These are phyloP conservation scores for Aegle marmelos DNA, from an alignment of 345 rosid species.

Conservation along the genomic window DNA sequence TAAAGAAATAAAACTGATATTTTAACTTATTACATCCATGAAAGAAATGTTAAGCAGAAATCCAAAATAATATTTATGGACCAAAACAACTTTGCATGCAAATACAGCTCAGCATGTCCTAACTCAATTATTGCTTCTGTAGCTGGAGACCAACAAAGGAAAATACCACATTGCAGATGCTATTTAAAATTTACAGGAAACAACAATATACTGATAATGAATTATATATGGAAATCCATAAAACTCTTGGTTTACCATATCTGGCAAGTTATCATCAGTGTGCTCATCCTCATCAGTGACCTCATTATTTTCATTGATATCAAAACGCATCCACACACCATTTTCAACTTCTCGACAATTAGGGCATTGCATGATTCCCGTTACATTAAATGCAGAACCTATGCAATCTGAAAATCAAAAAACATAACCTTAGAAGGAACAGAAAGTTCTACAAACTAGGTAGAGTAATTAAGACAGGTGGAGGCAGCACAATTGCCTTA, in stretches of 20 bases:
- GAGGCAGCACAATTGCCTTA: background rate
- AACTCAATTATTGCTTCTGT: background rate
- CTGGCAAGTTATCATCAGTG: background rate
- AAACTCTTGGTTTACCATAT: constrained; percentile 4
- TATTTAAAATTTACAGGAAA: background rate
- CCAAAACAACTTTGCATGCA: background rate
- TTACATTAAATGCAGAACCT: constrained; percentile 31
- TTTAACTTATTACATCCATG: background rate
- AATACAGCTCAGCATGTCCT: background rate
- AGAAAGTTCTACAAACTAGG: background rate
- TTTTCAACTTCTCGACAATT: constrained; percentile 25
- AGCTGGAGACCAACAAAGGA: background rate
- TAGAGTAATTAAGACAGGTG: background rate
- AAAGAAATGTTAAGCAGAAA: background rate
- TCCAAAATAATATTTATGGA: background rate
- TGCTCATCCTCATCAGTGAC: background rate
- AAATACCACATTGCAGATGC: background rate
- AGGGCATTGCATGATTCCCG: constrained; percentile 29
- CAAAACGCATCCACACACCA: constrained; percentile 23
- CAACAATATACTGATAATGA: background rate
- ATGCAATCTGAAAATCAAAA: constrained; percentile 22
- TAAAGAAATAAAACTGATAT: background rate
- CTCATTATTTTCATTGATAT: background rate
- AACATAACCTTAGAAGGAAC: background rate
- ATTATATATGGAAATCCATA: background rate